phyloP scores from a whole-genome alignment of 2,329 filamentous ascomycete species.

The Aspergillus luchuensis region DNA sequence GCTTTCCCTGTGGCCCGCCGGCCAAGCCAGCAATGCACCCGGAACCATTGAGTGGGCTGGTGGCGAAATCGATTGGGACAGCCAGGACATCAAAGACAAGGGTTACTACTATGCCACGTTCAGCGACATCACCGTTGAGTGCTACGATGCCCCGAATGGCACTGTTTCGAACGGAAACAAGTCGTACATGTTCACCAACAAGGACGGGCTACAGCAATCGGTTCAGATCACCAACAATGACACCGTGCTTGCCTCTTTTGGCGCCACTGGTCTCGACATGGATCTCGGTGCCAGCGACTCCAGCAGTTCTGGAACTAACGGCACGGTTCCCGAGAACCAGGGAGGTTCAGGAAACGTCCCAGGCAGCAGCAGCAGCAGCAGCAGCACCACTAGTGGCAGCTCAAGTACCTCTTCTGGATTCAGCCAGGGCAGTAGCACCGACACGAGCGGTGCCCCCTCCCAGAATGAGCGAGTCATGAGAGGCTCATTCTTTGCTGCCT shows the following conservation, averaged over 20 bases:
- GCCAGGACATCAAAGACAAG: conserved; percentile 73
- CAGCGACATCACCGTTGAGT: conserved; percentile 75
- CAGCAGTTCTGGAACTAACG: conserved; percentile 12
- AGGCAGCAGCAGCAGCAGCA: conserved; percentile 16
- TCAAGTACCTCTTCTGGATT: conserved; percentile 32
- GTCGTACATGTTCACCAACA: conserved; percentile 74
- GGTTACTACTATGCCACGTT: conserved; percentile 89
- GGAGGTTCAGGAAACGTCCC: conserved; percentile 37
- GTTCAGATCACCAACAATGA: conserved; percentile 73
- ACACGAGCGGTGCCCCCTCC: conserved; percentile 34
- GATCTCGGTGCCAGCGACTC: conserved; percentile 26
- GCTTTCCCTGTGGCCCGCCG: conserved; percentile 94
- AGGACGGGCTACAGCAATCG: conserved; percentile 70
- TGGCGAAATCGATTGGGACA: conserved; percentile 84
- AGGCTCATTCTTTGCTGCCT: conserved; percentile 50
- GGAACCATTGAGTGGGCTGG: conserved; percentile 93
- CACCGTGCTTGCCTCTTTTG: conserved; percentile 76
- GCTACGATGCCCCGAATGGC: conserved; percentile 80
- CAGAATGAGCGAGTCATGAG: conserved; percentile 45
- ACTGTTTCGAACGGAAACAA: conserved; percentile 60
- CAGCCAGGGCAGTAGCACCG: conserved; percentile 28
- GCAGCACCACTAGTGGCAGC: conserved; percentile 22
- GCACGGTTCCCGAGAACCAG: conserved; percentile 37
- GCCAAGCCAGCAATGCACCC: conserved; percentile 72
- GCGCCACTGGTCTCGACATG: conserved; percentile 79